Evolutionary conservation across 163 green algal genomes (phyloP), one percentile per base, ranked within the genome.

Genomic region (Coccomyxa subellipsoidea): DNA sequence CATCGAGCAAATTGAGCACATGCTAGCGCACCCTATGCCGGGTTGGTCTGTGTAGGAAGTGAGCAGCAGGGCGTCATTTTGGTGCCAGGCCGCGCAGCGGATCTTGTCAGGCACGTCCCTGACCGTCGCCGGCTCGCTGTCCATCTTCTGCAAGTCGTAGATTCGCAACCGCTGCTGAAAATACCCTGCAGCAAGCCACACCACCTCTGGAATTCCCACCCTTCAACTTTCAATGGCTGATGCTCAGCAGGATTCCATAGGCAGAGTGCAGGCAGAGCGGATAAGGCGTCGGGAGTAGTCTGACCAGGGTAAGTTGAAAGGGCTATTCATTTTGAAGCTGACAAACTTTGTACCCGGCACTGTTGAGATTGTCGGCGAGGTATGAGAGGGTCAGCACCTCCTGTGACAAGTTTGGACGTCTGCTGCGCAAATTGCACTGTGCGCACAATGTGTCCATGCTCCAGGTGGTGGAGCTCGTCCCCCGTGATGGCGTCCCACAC

Each of bases 401-500:
- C 92, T 32, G 93, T 97, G 6, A 90, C 84, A 15, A 97, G 85
- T 54, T 82, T 89, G 8, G 79, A 81, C 25, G 80, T 85, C 81
- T 85, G 76, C 0, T 81, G 83, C 9, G 90, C 90, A 84, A 98
- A 98, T 39, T 87, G 86, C n/a, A 91, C 89, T 18, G 84, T 92
- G 27, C 92, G 90, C 38, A 96, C 95, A 71, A 98, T 98, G 87
- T 98, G 94, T 78, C 94, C 94, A 83, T 98, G 94, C 54, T 89
- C 78, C 69, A 96, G 93, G 47, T 83, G 76, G 77, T 96, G 91
- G 79, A 96, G 84, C 85, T 98, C 92, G 69, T 97, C 91, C 29
- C 97, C 97, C 4, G 90, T 95, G 80, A 98, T 91, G 10, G 97
- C 97, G 79, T 99, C 93, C 97, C 97, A 99, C 9, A 98, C 76